A percentile compares a stretch with the other conserved stretches of the same genome.
Conservation (phyloP, 106 monocot genomes). For the Narthecium ossifragum region DNA sequence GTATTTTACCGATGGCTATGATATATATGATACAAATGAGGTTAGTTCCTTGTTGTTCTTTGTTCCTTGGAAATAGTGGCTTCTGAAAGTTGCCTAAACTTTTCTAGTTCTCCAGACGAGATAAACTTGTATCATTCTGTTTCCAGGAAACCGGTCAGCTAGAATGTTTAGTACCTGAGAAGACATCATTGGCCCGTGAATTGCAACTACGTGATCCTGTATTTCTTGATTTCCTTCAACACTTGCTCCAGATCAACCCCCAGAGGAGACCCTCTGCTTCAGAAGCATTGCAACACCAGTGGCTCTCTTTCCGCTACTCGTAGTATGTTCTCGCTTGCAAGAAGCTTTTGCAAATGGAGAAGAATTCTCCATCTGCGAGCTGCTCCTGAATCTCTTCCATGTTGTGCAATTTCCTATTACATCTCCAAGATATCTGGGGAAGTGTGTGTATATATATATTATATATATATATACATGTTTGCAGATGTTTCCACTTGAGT, state of each 20-base stretch:
- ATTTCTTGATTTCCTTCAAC: slow-evolving; percentile 62
- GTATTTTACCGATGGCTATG: slow-evolving; percentile 73
- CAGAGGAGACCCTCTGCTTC: slow-evolving; percentile 58
- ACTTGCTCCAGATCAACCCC: slow-evolving; percentile 76
- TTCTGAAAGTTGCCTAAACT: neutral
- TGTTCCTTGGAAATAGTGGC: neutral
- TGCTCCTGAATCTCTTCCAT: too few species aligned
- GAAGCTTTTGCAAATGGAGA: too few species aligned
- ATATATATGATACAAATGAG: slow-evolving; percentile 68
- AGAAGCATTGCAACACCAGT: slow-evolving; percentile 72
- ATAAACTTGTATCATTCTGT: neutral
- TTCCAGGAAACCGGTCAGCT: slow-evolving; percentile 63
- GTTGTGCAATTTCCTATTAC: too few species aligned
- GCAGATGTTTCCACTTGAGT: too few species aligned
- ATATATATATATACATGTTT: too few species aligned
- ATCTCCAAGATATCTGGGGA: too few species aligned
- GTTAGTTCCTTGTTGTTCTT: slow-evolving; percentile 22
- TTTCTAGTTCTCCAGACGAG: neutral
- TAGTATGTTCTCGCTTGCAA: too few species aligned
- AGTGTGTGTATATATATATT: too few species aligned
- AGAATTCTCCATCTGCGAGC: too few species aligned
- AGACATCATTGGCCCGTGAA: slow-evolving; percentile 49
- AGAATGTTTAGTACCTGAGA: slow-evolving; percentile 67
- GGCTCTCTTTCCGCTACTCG: slow-evolving; percentile 61
- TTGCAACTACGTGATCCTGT: slow-evolving; percentile 51